A percentile compares a stretch with the other conserved stretches of the same genome.
Evolutionary conservation across 1,284 basidiomycete species (phyloP).

Genomic region (Tilletiaria anomala): DNA sequence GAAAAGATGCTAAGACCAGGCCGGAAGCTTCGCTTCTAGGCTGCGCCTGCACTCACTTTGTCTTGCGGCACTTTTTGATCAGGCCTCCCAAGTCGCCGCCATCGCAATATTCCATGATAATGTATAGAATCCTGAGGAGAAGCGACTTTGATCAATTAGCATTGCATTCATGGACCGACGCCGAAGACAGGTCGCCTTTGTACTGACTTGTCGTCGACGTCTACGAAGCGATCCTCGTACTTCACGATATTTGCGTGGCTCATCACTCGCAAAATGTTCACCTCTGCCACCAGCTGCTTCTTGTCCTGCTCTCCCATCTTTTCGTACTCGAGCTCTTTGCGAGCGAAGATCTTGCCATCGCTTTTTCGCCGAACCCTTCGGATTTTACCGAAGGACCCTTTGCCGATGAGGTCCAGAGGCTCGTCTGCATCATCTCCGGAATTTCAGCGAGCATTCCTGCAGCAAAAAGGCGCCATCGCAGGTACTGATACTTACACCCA

Average conservation of each 20-base stretch:
- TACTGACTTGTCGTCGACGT: slow-evolving; percentile 77
- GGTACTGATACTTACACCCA: no score
- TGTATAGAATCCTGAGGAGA: slow-evolving; percentile 10
- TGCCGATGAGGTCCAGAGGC: slow-evolving; percentile 77
- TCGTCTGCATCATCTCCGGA: slow-evolving; percentile 45
- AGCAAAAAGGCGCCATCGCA: no score
- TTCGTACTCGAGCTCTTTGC: slow-evolving; percentile 91
- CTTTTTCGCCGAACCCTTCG: slow-evolving; percentile 72
- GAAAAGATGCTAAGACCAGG: background rate
- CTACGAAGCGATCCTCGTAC: slow-evolving; percentile 79
- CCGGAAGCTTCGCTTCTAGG: background rate
- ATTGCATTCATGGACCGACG: slow-evolving; percentile 69
- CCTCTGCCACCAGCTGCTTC: slow-evolving; percentile 93
- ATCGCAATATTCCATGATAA: slow-evolving; percentile 55
- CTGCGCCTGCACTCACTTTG: slow-evolving; percentile 29
- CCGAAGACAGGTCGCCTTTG: no score
- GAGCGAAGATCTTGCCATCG: slow-evolving; percentile 76
- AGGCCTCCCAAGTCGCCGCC: slow-evolving; percentile 77
- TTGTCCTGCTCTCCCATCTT: slow-evolving; percentile 81
- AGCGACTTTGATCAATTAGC: background rate
- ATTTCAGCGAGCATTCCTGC: no score
- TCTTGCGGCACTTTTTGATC: slow-evolving; percentile 61
- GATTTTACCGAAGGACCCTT: slow-evolving; percentile 93
- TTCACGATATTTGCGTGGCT: slow-evolving; percentile 88
- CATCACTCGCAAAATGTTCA: slow-evolving; percentile 88